Percentiles rank a stretch among this genome's conserved stretches.
Evolutionary conservation across 495 filamentous ascomycete genomes (phyloP).

Genomic region (Penicillium paxilli): DNA sequence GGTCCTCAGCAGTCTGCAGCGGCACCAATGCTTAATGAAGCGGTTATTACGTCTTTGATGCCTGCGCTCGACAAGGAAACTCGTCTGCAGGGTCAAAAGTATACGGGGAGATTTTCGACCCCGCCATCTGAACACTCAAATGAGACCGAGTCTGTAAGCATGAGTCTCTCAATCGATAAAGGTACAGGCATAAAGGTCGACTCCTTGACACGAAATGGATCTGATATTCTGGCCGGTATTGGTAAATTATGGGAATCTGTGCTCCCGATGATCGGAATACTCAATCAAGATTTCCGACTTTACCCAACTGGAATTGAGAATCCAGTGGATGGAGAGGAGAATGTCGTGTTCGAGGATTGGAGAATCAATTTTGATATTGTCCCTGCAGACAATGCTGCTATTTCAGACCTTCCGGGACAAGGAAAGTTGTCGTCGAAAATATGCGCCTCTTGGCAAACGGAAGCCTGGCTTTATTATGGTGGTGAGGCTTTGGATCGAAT

Average conservation of each 20-base stretch:
- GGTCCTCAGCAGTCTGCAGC: not conserved
- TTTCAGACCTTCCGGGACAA: slow-evolving; percentile 18
- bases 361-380: slow-evolving; percentile 12
- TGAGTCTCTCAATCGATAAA: slow-evolving; percentile 1
- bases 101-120: no score
- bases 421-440: not conserved
- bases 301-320: slow-evolving; percentile 12
- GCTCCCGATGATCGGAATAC: slow-evolving; percentile 6
- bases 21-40: slow-evolving; percentile 14
- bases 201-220: slow-evolving; percentile 2
- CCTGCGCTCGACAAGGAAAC: not conserved
- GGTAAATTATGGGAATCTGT: slow-evolving; percentile 4
- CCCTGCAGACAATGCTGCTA: slow-evolving; percentile 4
- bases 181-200: slow-evolving; percentile 8
- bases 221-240: slow-evolving; percentile 5
- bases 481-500: slow-evolving; percentile 12
- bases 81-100: no score
- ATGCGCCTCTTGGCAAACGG: slow-evolving; percentile 14
- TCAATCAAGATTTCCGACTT: slow-evolving; percentile 5
- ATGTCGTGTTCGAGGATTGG: slow-evolving; percentile 11
- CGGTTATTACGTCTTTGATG: slow-evolving; percentile 5
- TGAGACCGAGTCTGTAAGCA: no score
- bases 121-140: no score
- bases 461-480: slow-evolving; percentile 16
- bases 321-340: not conserved